A percentile compares a stretch with the other conserved stretches of the same genome.
Evolutionary conservation across 1,284 basidiomycete species (phyloP).

Genomic region (Stygiomarasmius scandens): DNA sequence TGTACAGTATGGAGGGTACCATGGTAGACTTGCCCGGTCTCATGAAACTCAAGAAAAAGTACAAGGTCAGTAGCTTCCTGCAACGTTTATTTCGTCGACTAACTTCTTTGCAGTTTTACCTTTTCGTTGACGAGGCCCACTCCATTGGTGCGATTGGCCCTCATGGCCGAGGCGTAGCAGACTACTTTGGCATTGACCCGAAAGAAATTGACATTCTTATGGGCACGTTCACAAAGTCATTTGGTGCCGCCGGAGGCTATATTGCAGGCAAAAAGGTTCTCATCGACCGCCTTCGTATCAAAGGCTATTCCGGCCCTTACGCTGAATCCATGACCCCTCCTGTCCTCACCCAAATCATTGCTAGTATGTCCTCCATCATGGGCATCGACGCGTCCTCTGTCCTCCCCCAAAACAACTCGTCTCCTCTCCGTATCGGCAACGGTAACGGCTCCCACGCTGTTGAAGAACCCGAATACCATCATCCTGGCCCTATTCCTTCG

Average conservation of each 20-base stretch:
- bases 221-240: constrained; percentile 99
- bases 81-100: neutral
- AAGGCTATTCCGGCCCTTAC: constrained; percentile 86
- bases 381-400: constrained; percentile 63
- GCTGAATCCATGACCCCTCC: constrained; percentile 92
- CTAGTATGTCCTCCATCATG: constrained; percentile 97
- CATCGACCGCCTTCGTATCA: constrained; percentile 83
- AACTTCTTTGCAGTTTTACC: constrained; percentile 72
- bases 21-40: constrained; percentile 85
- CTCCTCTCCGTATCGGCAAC: neutral
- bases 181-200: constrained; percentile 92
- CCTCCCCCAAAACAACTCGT: constrained; percentile 14
- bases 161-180: constrained; percentile 90
- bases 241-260: constrained; percentile 97
- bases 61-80: constrained; percentile 74
- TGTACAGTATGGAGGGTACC: constrained; percentile 99
- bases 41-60: constrained; percentile 89
- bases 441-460: constrained; percentile 20
- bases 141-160: constrained; percentile 96
- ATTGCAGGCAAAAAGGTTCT: constrained; percentile 83
- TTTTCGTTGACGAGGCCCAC: constrained; percentile 97
- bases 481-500: constrained; percentile 70
- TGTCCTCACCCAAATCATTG: constrained; percentile 88
- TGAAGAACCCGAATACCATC: constrained; percentile 39
- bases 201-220: constrained; percentile 89